Base-by-base conservation (phyloP, 148 eudicot species). In the Mesembryanthemum crystallinum region DNA sequence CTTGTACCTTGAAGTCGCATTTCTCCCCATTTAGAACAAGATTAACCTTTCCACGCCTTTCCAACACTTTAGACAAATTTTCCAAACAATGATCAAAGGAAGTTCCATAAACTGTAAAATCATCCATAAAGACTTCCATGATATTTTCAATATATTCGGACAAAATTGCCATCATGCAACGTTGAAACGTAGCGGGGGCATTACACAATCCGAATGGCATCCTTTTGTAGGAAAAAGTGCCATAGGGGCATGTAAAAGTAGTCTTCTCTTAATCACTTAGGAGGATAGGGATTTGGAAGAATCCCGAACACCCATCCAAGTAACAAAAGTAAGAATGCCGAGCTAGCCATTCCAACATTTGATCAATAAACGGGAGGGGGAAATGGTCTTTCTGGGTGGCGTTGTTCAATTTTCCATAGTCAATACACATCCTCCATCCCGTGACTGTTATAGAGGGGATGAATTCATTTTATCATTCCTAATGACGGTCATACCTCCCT, bases 121-220 rank as follows among this genome's bases (percentile, higher is more conserved):
- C 69, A 33, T 65, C 69, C 47, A 65, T 37, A 11, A 65, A 65
- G 0, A 65, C 24, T 33, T 65, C 69, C 27, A 65, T 33, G 18
- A 47, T 35, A 35, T 35, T 35, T 35, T 35, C 39, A 35, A 35
- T 35, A 6, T 2, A 35, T 35, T 35, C 6, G 39, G 39, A 35
- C 4, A 35, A 35, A 35, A 35, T 35, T 35, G 39, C 39, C 39
- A 35, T 35, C 39, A 35, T 35, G 6, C 39, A 35, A 35, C 39
- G 39, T 35, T 35, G 39, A 6, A 35, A 35, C 39, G 39, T 35
- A 35, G 39, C 39, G 39, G 39, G 39, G 39, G 39, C 39, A 6
- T 35, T 35, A 35, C 39, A 35, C 6, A 35, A 35, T 6, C 6
- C 39, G 39, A 35, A 35, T 35, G 39, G 39, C 39, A 35, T 35